phyloP scores from a whole-genome alignment of 306 rosid genomes.

The Sechiopsis laciniata region DNA sequence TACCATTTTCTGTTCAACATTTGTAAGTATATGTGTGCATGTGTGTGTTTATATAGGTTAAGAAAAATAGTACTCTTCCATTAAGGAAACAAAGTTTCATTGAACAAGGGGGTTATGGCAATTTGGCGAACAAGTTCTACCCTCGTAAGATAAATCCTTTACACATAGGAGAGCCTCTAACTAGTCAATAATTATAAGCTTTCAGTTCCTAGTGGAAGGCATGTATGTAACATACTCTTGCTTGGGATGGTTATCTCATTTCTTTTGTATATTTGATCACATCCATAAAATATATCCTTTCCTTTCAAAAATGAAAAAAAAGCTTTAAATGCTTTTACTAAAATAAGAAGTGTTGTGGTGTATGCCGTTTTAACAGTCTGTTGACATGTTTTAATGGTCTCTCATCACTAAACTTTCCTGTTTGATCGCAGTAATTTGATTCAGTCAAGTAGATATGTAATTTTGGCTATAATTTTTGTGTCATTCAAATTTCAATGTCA shows the following conservation, averaged over 20 bases:
- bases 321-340: neutral
- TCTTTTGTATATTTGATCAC: neutral
- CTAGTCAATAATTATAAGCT: neutral
- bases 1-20: neutral
- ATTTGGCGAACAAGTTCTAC: neutral
- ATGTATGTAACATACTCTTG: neutral
- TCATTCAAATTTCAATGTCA: neutral
- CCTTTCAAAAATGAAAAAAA: neutral
- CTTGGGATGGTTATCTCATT: neutral
- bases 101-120: neutral
- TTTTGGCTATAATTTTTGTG: neutral
- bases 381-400: neutral
- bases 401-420: neutral
- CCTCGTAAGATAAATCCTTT: neutral
- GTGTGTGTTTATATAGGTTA: neutral
- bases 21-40: neutral
- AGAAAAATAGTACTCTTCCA: neutral
- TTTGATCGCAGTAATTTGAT: neutral
- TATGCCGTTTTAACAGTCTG: neutral
- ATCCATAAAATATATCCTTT: neutral
- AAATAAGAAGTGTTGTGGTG: neutral
- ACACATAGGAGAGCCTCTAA: neutral
- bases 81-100: neutral
- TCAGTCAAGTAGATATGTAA: neutral
- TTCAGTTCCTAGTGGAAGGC: neutral